Percentiles rank a stretch among this genome's conserved stretches.
These are phyloP conservation scores for Porogramme epimiltina DNA, from an alignment of 1,284 basidiomycete genomes.

Conservation along the genomic window DNA sequence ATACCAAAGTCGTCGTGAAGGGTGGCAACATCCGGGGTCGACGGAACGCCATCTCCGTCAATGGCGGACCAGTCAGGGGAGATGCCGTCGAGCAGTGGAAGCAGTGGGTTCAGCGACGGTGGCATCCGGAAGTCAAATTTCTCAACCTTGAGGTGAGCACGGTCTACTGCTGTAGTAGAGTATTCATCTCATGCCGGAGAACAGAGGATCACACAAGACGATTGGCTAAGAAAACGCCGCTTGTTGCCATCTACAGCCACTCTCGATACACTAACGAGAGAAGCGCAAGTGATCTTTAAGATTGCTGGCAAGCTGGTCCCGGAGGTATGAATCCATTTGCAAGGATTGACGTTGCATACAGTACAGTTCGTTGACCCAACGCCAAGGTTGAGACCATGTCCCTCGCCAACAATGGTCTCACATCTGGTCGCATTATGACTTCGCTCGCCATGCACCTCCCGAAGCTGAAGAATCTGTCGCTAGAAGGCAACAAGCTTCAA, in stretches of 20 bases:
- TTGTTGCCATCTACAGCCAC: constrained; percentile 70
- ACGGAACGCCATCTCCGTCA: constrained; percentile 41
- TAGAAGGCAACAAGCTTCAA: constrained; percentile 74
- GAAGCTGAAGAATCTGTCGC: constrained; percentile 76
- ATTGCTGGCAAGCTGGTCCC: constrained; percentile 79
- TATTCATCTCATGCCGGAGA: constrained; percentile 2
- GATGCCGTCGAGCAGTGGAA: constrained; percentile 66
- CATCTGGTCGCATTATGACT: constrained; percentile 49
- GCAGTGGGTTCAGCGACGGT: constrained; percentile 70
- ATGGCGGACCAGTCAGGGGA: constrained; percentile 19
- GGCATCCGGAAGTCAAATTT: constrained; percentile 66
- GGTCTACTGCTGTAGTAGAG: background rate
- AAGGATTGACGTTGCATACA: constrained; percentile 1
- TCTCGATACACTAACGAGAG: constrained; percentile 56
- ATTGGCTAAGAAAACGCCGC: constrained; percentile 65
- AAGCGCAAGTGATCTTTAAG: constrained; percentile 85
- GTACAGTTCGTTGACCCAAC: background rate
- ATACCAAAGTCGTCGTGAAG: constrained; percentile 58
- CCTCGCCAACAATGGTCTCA: constrained; percentile 61
- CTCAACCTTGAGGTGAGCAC: constrained; percentile 77
- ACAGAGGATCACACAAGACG: constrained; percentile 69
- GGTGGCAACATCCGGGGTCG: constrained; percentile 47
- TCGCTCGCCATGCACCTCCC: constrained; percentile 70
- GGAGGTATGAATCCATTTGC: constrained; percentile 45
- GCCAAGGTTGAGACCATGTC: constrained; percentile 76